phyloP scores from a whole-genome alignment of 176 grass and related monocot genomes.

The Avena insularis region DNA sequence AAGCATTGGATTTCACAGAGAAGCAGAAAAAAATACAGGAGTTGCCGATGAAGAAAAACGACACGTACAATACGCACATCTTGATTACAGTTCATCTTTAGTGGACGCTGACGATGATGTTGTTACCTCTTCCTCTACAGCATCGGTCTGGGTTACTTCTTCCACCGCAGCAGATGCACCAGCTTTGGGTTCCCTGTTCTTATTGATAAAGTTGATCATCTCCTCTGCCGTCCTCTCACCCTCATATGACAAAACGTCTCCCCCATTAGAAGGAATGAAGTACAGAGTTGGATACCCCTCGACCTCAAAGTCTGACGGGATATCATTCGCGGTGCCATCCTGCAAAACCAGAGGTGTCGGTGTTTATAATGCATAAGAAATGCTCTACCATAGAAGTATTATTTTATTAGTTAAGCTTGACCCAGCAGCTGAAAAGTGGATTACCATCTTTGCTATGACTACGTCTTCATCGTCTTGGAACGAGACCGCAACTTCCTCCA shows the following conservation, averaged over 20 bases:
- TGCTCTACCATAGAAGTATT: neutral
- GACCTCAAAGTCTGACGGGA: slow-evolving; percentile 62
- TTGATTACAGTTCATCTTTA: slow-evolving; percentile 85
- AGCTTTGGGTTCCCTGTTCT: slow-evolving; percentile 56
- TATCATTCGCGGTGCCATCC: slow-evolving; percentile 79
- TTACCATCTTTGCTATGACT: slow-evolving; percentile 92
- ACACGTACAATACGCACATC: slow-evolving; percentile 4
- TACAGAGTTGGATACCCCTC: slow-evolving; percentile 72
- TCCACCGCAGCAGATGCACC: slow-evolving; percentile 18
- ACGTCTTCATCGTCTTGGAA: slow-evolving; percentile 68
- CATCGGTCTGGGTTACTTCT: slow-evolving; percentile 27
- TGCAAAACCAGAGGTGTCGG: slow-evolving; percentile 39
- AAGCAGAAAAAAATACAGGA: neutral
- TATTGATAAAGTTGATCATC: slow-evolving; percentile 69
- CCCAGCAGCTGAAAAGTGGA: slow-evolving; percentile 5
- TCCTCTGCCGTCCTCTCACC: slow-evolving; percentile 54
- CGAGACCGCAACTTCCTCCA: slow-evolving; percentile 72
- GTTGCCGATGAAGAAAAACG: neutral
- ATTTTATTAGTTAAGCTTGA: neutral
- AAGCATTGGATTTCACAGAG: slow-evolving; percentile 7
- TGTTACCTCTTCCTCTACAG: slow-evolving; percentile 34
- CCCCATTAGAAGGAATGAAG: slow-evolving; percentile 69
- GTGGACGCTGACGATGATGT: slow-evolving; percentile 21
- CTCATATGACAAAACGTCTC: slow-evolving; percentile 53
- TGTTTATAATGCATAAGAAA: neutral